Conservation (phyloP, 768 basidiomycete genomes). For the Leccinum longicurvipes region DNA sequence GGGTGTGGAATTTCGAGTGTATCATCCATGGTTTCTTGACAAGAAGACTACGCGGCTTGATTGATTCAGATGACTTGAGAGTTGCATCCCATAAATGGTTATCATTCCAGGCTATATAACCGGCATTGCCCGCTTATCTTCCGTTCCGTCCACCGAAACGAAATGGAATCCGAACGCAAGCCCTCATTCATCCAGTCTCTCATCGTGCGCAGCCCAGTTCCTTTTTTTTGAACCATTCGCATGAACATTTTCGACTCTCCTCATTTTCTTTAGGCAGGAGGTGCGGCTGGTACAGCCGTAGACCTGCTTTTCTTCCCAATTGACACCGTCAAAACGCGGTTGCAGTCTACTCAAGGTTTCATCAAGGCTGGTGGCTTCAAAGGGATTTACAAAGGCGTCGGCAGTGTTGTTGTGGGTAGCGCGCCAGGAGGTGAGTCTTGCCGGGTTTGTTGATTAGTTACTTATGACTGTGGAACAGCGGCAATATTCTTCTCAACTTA, state of each 20-base stretch:
- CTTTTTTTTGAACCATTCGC: constrained; percentile 1
- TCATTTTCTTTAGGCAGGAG: constrained; percentile 64
- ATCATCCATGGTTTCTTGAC: constrained; percentile 52
- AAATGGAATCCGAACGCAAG: constrained; percentile 31
- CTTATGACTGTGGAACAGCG: constrained; percentile 46
- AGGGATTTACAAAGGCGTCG: constrained; percentile 91
- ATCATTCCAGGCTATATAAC: neutral
- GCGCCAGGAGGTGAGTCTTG: constrained; percentile 80
- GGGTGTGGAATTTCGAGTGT: constrained; percentile 43
- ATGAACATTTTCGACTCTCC: constrained; percentile 11
- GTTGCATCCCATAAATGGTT: constrained; percentile 15
- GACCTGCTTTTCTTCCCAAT: constrained; percentile 96
- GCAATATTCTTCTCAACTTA: constrained; percentile 95
- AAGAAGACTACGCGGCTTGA: no score
- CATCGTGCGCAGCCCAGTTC: constrained; percentile 33
- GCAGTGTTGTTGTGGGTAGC: constrained; percentile 91
- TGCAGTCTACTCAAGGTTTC: constrained; percentile 89
- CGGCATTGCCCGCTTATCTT: neutral
- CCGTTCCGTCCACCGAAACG: constrained; percentile 5
- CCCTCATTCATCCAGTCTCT: constrained; percentile 48
- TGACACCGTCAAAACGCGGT: constrained; percentile 93
- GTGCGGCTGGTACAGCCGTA: constrained; percentile 87
- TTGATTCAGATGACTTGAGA: no score
- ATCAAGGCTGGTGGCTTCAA: constrained; percentile 79
- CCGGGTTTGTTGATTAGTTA: neutral